Base-by-base conservation (phyloP, 73 alveolate genomes). In the Tetrahymena malaccensis region DNA sequence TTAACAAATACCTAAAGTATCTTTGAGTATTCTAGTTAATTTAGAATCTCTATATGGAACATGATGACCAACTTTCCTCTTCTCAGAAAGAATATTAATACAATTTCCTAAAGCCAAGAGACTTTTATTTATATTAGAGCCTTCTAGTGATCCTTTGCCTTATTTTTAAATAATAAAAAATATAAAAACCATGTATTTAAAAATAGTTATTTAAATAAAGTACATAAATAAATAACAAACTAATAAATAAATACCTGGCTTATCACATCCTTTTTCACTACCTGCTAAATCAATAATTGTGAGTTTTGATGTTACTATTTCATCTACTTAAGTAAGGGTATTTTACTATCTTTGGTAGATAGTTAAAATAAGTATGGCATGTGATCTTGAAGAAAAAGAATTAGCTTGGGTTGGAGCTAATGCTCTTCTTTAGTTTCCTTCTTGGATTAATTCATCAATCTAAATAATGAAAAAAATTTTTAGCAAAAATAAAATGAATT, bases 221-320 rank as follows among this genome's bases (percentile, higher is more conserved):
- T n/a, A n/a, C n/a, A n/a, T n/a, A n/a, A n/a, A n/a, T n/a, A n/a
- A n/a, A n/a, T n/a, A n/a, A n/a, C n/a, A n/a, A n/a, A n/a, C n/a
- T n/a, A 35, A 22, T 22, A 70, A 70, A 27, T 98, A 97, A 95
- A 98, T 98, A 94, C 89, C 89, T 70, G 98, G 97, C n/a, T 99
- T 99, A 58, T 97, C 97, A 43, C 99, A 94, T 43, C 99, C 99
- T 84, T 99, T 93, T 95, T 99, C 99, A 96, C 99, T 98, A 15
- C 99, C 99, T 25, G 99, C 99, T 85, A 99, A 96, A 98, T 99
- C 99, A 37, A 99, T 98, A 93, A 99, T 95, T 70, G 98, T 95
- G 94, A 99, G 96, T 96, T 99, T 99, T 22, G 99, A 96, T 37
- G 84, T 33, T 43, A 95, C 93, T 55, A 95, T 93, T 58, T 85